A percentile compares a stretch with the other conserved stretches of the same genome.
These are phyloP conservation scores for Naegleria gruberi DNA, from an alignment of 208 protist genomes.

Conservation along the genomic window DNA sequence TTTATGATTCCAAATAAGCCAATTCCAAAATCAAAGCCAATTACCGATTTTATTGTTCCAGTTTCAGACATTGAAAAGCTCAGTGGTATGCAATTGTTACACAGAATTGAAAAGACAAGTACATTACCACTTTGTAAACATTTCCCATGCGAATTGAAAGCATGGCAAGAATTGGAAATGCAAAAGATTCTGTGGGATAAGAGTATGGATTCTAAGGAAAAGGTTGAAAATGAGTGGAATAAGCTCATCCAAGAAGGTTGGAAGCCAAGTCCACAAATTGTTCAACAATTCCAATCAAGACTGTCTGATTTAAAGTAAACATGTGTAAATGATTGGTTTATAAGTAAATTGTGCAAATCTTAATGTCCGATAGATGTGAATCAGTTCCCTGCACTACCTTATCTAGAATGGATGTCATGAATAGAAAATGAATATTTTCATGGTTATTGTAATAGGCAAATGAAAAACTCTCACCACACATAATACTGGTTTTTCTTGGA, in stretches of 20 bases:
- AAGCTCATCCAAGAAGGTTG: neutral
- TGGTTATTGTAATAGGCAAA: too few species aligned
- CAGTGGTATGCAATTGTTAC: neutral
- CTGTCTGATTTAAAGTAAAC: too few species aligned
- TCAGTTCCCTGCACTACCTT: too few species aligned
- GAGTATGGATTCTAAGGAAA: neutral
- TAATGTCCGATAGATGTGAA: too few species aligned
- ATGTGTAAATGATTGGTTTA: too few species aligned
- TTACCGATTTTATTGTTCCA: neutral
- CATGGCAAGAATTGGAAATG: neutral
- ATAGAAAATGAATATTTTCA: too few species aligned
- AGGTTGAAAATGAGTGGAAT: neutral
- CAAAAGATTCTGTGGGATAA: neutral
- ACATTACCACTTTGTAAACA: neutral
- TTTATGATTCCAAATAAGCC: neutral
- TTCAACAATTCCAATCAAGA: neutral
- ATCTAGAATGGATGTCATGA: too few species aligned
- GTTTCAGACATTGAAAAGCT: neutral
- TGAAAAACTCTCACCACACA: too few species aligned
- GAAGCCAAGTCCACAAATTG: neutral
- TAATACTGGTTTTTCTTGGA: too few species aligned
- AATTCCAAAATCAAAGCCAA: neutral
- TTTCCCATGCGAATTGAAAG: neutral
- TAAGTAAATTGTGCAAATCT: too few species aligned
- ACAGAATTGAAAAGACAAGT: neutral